Evolutionary conservation across 2,329 filamentous ascomycete species (phyloP).

Genomic region (Fusarium multiceps): DNA sequence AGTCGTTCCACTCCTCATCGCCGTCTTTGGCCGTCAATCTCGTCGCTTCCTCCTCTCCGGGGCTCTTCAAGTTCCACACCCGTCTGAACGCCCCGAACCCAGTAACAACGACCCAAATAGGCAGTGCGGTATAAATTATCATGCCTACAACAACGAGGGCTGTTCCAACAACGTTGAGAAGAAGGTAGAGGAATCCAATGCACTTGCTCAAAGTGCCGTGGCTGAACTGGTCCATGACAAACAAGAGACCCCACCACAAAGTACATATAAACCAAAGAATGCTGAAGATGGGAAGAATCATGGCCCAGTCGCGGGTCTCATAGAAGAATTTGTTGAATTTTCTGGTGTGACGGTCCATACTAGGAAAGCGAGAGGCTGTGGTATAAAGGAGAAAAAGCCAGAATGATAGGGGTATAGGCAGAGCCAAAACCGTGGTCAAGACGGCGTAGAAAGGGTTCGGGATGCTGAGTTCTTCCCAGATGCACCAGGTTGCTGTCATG

Average conservation of each 20-base stretch:
- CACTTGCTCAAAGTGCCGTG: neutral
- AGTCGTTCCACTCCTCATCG: slow-evolving; percentile 20
- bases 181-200: slow-evolving; percentile 2
- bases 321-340: slow-evolving; percentile 32
- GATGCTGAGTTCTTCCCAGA: neutral
- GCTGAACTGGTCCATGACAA: slow-evolving; percentile 15
- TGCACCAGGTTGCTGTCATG: neutral
- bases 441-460: slow-evolving; percentile 1
- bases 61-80: slow-evolving; percentile 18
- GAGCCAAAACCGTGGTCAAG: neutral
- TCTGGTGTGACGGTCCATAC: neutral
- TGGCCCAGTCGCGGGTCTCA: slow-evolving; percentile 29
- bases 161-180: neutral
- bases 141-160: slow-evolving; percentile 5
- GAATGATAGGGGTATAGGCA: slow-evolving; percentile 17
- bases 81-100: slow-evolving; percentile 26
- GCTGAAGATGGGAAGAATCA: slow-evolving; percentile 31
- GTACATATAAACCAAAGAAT: slow-evolving; percentile 27
- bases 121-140: slow-evolving; percentile 6
- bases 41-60: slow-evolving; percentile 21
- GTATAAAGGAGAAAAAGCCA: slow-evolving; percentile 42
- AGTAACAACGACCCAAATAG: slow-evolving; percentile 31
- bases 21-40: slow-evolving; percentile 17
- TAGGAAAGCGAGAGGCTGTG: slow-evolving; percentile 27
- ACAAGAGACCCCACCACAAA: slow-evolving; percentile 1